Base-by-base conservation (phyloP, 371 early-diverging fungal genomes). In the Actinomortierella wolfii region DNA sequence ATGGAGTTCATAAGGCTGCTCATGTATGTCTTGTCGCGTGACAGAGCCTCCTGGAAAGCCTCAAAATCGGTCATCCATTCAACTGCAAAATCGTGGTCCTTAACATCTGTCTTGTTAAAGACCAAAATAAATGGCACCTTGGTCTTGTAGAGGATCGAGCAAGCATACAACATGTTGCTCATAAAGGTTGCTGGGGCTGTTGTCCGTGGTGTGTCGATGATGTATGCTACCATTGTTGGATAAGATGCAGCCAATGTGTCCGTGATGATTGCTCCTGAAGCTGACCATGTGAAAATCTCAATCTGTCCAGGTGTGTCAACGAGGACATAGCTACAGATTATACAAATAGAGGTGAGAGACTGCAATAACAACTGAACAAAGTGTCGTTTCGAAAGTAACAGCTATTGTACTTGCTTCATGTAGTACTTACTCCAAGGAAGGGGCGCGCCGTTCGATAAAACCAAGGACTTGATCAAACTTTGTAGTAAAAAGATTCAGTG, bases 301-400 rank as follows among this genome's bases (percentile, higher is more conserved):
- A 99, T 99, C 79, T 99, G 99, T 20, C 99, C 99, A 34, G 99
- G 99, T 14, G 99, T 99, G 79, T 99, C 99, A n/a, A 99, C 85
- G 15, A 99, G 78, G 51, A 96, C 82, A 73, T 94, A 87, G 53
- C 92, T 91, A 68, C 3, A 26, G n/a, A 51, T 28, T 7, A 43
- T 17, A 25, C 2, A 24, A 39, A 21, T 28, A 23, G 14, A 57
- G 5, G 14, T 21, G 14, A 26, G 45, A n/a, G 24, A 47, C 21
- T 55, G 41, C 25, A 29, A 61, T 28, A 53, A 48, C 7, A 54
- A 11, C 40, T 21, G 28, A 51, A n/a, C 24, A 51, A 46, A 34
- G 42, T 0, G 40, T 9, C 2, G 34, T 23, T 6, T 25, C 21
- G 18, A 6, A 42, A 26, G 40, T 41, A 14, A 60, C 1, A 17